Evolutionary conservation across 192 early-diverging fungal species (phyloP), one percentile per base, ranked within the genome.

Genomic region (Cetraspora pellucida): DNA sequence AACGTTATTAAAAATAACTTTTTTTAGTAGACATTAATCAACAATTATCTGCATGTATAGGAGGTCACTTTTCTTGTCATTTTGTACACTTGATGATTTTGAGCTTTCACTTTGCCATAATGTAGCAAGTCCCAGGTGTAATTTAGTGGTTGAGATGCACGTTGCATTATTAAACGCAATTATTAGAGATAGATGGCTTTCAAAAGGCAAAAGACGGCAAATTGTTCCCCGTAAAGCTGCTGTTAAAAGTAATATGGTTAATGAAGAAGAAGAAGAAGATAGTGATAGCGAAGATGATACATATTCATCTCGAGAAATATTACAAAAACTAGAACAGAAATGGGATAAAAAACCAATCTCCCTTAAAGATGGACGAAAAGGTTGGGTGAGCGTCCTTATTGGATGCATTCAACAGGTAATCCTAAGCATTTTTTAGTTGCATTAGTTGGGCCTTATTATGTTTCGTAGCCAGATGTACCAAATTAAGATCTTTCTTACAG

Each of bases 351-450:
- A 58, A 45, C 27, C 77, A 23, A 76, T 89, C 8, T 19, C 69
- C 1, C n/a, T 63, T 0, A 65, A 70, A 31, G 45, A 80, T 52
- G 81, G 77, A 50, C 72, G 85, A 59, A 78, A 83, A 63, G 80
- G 81, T 14, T 88, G 87, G 87, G 84, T 84, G 54, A 72, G 77
- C 9, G 74, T 78, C 13, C 54, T 88, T 17, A 81, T 86, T 31
- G 87, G 87, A n/a, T 83, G 83, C 43, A 52, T 88, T 23, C 84
- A 88, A 50, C 83, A 88, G 75, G 81, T 87, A 79, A 66, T 73
- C 16, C 28, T 44, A 37, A 37, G 7, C 3, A 37, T 37, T 37
- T 37, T 37, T n/a, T 21, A 64, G 19, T 25, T 16, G 17, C 21
- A 31, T 46, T 68, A 37, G 7, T 31, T 2, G 6, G 13, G 0